Conservation (phyloP, 805 yeast species). For the Priceomyces fermenticarens region DNA sequence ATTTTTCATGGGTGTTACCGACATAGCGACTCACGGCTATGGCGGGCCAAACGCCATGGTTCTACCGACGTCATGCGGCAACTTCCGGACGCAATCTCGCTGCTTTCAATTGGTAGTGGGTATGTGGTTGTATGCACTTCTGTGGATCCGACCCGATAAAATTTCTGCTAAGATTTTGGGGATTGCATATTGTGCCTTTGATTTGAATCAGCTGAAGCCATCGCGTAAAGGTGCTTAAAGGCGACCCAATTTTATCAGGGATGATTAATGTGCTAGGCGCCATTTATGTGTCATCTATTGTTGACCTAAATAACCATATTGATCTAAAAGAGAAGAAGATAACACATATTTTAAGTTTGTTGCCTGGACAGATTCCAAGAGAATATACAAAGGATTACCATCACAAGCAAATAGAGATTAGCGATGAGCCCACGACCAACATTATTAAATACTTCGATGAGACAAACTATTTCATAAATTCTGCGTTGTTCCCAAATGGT, state of each 20-base stretch:
- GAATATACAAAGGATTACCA: slow-evolving; percentile 45
- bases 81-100: too few relatives aligned
- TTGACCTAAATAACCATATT: slow-evolving; percentile 54
- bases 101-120: too few relatives aligned
- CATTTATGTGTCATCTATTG: slow-evolving; percentile 70
- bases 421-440: slow-evolving; percentile 69
- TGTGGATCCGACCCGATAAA: too few relatives aligned
- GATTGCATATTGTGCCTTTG: too few relatives aligned
- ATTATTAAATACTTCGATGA: slow-evolving; percentile 60
- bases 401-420: slow-evolving; percentile 61
- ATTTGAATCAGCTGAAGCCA: too few relatives aligned
- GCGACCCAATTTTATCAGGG: neutral
- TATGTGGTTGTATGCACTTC: too few relatives aligned
- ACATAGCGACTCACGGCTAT: too few relatives aligned
- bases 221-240: too few relatives aligned
- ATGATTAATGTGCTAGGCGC: slow-evolving; percentile 58
- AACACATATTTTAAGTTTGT: slow-evolving; percentile 68
- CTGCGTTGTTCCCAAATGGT: slow-evolving; percentile 44
- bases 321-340: slow-evolving; percentile 57
- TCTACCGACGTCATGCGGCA: too few relatives aligned
- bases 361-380: slow-evolving; percentile 61
- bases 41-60: too few relatives aligned
- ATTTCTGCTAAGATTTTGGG: too few relatives aligned
- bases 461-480: slow-evolving; percentile 63
- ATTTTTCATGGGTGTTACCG: too few relatives aligned